Conservation (phyloP, 2,329 filamentous ascomycete species). For the Aspergillus sp. region DNA sequence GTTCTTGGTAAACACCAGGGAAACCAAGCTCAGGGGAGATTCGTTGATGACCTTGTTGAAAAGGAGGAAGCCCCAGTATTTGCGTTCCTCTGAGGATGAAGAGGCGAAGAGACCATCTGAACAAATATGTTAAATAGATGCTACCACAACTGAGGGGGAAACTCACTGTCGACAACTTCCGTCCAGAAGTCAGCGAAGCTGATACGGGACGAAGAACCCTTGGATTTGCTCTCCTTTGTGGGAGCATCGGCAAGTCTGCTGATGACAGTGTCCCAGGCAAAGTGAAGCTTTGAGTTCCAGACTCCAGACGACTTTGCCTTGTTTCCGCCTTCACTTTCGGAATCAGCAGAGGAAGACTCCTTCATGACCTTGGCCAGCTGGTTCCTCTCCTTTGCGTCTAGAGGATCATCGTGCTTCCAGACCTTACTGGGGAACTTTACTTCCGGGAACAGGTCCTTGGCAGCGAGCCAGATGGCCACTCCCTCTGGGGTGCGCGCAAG, state of each 20-base stretch:
- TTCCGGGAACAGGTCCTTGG: constrained; percentile 64
- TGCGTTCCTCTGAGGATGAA: constrained; percentile 80
- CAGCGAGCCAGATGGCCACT: constrained; percentile 81
- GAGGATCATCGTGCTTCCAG: constrained; percentile 72
- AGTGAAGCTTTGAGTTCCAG: constrained; percentile 79
- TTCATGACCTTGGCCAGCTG: constrained; percentile 76
- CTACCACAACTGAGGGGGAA: neutral
- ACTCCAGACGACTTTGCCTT: constrained; percentile 58
- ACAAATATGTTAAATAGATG: constrained; percentile 25
- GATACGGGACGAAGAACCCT: constrained; percentile 38
- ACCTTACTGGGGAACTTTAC: constrained; percentile 67
- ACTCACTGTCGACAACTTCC: constrained; percentile 79
- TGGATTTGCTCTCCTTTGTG: constrained; percentile 34
- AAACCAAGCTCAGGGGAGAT: constrained; percentile 52
- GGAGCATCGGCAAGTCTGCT: constrained; percentile 38
- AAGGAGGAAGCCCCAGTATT: constrained; percentile 87
- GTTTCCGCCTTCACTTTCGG: constrained; percentile 31
- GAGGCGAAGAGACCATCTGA: constrained; percentile 80
- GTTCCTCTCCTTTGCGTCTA: constrained; percentile 67
- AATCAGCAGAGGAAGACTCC: constrained; percentile 52
- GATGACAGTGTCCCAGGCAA: constrained; percentile 84
- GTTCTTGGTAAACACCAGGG: constrained; percentile 76
- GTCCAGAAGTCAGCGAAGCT: constrained; percentile 79
- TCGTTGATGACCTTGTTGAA: constrained; percentile 72
- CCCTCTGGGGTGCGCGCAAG: constrained; percentile 82